Conservation (phyloP, 73 alveolate genomes). For the Paramecium sonneborni region DNA sequence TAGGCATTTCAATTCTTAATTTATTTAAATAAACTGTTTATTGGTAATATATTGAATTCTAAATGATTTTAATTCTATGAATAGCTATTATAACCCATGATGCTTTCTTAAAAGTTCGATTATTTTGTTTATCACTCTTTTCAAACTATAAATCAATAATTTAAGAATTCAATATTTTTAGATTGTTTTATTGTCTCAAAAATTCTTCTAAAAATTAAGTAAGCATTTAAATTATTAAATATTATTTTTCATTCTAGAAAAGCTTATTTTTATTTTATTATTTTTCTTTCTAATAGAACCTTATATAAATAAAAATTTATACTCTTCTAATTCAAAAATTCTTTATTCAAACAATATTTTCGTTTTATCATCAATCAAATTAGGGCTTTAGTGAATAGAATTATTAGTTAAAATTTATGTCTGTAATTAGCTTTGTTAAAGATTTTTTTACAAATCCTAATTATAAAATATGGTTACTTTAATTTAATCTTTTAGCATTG, state of each 20-base stretch:
- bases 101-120: not conserved
- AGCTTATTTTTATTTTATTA: not conserved
- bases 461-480: not conserved
- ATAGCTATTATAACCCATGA: constrained; percentile 23
- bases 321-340: constrained; percentile 41
- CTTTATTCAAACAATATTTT: constrained; percentile 42
- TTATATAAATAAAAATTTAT: not conserved
- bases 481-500: not conserved
- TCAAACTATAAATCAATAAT: not conserved
- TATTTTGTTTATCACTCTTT: not conserved
- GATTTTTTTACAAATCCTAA: constrained; percentile 1
- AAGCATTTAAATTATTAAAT: not conserved
- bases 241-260: not conserved
- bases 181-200: not conserved
- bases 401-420: not conserved
- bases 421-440: not conserved
- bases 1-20: constrained; percentile 20
- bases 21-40: not conserved
- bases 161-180: not conserved
- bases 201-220: constrained; percentile 42
- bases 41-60: not conserved
- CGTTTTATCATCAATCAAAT: not conserved
- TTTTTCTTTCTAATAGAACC: not conserved
- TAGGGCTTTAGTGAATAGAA: not conserved
- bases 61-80: not conserved